Conservation (phyloP, 306 rosid genomes). For the Cucumis sativus region Cucumber_9930_V3 NC_026655.2:990001-990500, state of each 20-base stretch:
- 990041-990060: neutral
- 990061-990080: neutral
- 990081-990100: neutral
- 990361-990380: neutral
- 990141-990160: neutral
- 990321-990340: neutral
- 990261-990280: neutral
- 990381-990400: constrained; percentile 2
- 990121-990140: neutral
- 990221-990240: neutral
- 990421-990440: constrained; percentile 12
- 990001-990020: constrained; percentile 6
- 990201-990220: neutral
- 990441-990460: constrained; percentile 20
- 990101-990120: neutral
- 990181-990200: neutral
- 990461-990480: constrained; percentile 20
- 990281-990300: neutral
- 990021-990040: neutral
- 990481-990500: constrained; percentile 11
- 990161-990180: neutral
- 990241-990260: neutral
- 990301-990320: neutral
- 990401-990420: neutral
- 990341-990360: neutral